Percentiles rank a stretch among this genome's conserved stretches.
Conservation (phyloP, 2,329 filamentous ascomycete species). For the Decorospora gaudefroyi region DNA sequence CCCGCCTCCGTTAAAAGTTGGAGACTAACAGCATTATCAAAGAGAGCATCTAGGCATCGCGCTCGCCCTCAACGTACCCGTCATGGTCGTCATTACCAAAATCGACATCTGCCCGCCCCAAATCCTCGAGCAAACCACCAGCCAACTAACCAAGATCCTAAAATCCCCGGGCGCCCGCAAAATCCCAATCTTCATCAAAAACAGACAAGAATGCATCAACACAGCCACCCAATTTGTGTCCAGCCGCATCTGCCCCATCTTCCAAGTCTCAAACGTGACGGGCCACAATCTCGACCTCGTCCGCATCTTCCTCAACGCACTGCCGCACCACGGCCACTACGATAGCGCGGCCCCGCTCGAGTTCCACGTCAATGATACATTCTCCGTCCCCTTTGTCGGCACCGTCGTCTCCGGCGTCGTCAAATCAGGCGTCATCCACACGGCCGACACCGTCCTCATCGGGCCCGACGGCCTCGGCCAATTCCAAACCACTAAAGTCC, state of each 20-base stretch:
- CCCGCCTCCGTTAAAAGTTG: too few species aligned
- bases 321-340: constrained; percentile 93
- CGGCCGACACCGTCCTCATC: constrained; percentile 85
- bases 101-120: constrained; percentile 97
- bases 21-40: too few species aligned
- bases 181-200: constrained; percentile 94
- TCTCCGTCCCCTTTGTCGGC: constrained; percentile 95
- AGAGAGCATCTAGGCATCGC: constrained; percentile 93
- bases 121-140: constrained; percentile 90
- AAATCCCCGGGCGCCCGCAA: constrained; percentile 93
- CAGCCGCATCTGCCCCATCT: constrained; percentile 93
- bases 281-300: constrained; percentile 89
- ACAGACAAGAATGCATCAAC: constrained; percentile 87
- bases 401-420: constrained; percentile 96
- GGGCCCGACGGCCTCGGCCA: constrained; percentile 90
- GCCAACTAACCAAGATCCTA: constrained; percentile 87
- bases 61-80: constrained; percentile 89
- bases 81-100: constrained; percentile 98
- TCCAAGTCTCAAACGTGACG: constrained; percentile 97
- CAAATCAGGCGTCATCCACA: constrained; percentile 79
- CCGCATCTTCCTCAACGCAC: constrained; percentile 88
- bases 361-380: constrained; percentile 95
- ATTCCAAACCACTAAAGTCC: constrained; percentile 82
- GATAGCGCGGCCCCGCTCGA: constrained; percentile 84
- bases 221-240: constrained; percentile 96